Evolutionary conservation across 2,329 filamentous ascomycete species (phyloP), one percentile per base, ranked within the genome.

Genomic region (Trichophaea hybrida): DNA sequence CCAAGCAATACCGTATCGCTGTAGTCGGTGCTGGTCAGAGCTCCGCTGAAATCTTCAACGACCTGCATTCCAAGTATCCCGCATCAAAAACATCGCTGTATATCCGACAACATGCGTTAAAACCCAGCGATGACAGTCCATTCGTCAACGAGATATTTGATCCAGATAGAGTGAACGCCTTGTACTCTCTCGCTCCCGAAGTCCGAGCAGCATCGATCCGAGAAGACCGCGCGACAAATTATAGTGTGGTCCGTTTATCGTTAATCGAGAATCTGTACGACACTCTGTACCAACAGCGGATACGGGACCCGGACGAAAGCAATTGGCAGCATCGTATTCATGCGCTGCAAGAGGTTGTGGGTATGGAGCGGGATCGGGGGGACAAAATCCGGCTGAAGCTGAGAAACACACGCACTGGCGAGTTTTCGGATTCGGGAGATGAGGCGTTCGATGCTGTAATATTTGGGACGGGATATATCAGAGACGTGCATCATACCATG

Each of bases 91-190:
- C 89, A 0, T 80, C 77, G 38, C 74, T 98, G 59, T 75, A 96
- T 61, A 91, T 95, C 77, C 83, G 88, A 67, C 84, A 84, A 46
- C 81, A 88, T 64, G 89, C 91, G 59, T 74, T 98, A 61, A 83
- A 86, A 67, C 91, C 91, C 1, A 94, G 88, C 70, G 91, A 98
- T 70, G 93, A 97, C 72, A 95, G 88, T 57, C 93, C 91, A 15
- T 97, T 97, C 69, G 89, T 97, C 68, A 97, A 97, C 72, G 89
- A 93, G 69, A 87, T 97, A 70, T 97, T 97, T 77, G 89, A 97
- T 74, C 91, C 91, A 1, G 82, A 85, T 37, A 85, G 84, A 61
- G 83, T 94, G 34, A 86, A 94, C 71, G 77, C 77, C 49, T 80
- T 94, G 67, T 96, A 83, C 75, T 75, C 80, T 53, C 82, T 84